Evolutionary conservation across 192 early-diverging fungal genomes (phyloP).

Genomic region (Mortierella antarctica): DNA sequence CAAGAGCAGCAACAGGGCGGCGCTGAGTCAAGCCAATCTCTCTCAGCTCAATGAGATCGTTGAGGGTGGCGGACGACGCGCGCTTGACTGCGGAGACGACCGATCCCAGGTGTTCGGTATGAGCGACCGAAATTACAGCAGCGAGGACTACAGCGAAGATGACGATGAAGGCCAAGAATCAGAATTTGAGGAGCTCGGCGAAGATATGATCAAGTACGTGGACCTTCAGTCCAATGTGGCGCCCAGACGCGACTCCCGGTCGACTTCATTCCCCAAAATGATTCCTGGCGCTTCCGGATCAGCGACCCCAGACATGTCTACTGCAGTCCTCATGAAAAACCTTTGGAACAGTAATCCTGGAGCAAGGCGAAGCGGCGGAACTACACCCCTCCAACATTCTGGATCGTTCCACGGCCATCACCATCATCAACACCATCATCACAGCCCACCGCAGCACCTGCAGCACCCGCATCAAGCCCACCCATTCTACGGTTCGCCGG

Average conservation of each 20-base stretch:
- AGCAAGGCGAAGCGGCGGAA: conserved; percentile 2
- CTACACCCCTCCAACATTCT: conserved; percentile 16
- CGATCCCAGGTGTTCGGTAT: conserved; percentile 12
- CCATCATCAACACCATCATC: conserved; percentile 2
- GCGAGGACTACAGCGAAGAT: conserved; percentile 11
- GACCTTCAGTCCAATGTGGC: conserved; percentile 32
- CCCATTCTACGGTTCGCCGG: not conserved
- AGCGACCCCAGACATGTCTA: conserved; percentile 28
- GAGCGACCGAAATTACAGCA: not conserved
- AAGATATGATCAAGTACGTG: conserved; percentile 53
- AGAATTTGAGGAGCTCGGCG: conserved; percentile 46
- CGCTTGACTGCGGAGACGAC: conserved; percentile 28
- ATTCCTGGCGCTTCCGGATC: not conserved
- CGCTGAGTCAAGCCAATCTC: conserved; percentile 4
- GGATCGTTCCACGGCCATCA: not conserved
- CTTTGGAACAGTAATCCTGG: conserved; percentile 17
- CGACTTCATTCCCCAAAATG: conserved; percentile 20
- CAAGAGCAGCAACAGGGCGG: conserved; percentile 6
- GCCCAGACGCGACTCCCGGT: conserved; percentile 27
- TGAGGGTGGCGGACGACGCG: conserved; percentile 16
- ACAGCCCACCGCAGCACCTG: conserved; percentile 1
- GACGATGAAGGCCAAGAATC: conserved; percentile 46
- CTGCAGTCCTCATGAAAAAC: conserved; percentile 36
- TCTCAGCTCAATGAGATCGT: conserved; percentile 5
- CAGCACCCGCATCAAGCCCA: conserved; percentile 3